phyloP scores from a whole-genome alignment of 1,284 basidiomycete genomes.

The Ustilago esculenta region DNA sequence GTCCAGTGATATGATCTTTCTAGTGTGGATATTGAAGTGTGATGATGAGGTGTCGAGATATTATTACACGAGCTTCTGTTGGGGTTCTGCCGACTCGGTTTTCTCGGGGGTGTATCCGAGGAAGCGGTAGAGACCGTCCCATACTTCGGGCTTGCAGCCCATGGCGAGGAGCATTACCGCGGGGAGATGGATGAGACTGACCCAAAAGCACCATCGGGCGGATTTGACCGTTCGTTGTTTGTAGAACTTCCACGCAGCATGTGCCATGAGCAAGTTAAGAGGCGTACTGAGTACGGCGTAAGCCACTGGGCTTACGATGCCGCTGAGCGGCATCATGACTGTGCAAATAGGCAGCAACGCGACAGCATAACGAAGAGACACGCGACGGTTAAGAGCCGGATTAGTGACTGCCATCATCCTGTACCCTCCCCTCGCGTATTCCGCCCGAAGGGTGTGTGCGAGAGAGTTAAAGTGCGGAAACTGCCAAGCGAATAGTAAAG shows the following conservation, averaged over 20 bases:
- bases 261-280: constrained; percentile 79
- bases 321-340: constrained; percentile 70
- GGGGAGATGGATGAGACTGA: constrained; percentile 90
- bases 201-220: constrained; percentile 75
- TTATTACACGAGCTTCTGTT: constrained; percentile 17
- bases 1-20: no score
- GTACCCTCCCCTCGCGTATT: constrained; percentile 93
- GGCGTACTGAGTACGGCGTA: constrained; percentile 82
- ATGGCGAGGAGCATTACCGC: constrained; percentile 91
- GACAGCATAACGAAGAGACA: constrained; percentile 83
- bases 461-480: constrained; percentile 98
- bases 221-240: constrained; percentile 74
- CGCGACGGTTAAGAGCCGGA: constrained; percentile 83
- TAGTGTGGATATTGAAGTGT: no score
- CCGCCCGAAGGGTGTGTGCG: constrained; percentile 84
- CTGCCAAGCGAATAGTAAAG: constrained; percentile 88
- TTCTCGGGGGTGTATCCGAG: constrained; percentile 23
- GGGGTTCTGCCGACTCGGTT: background rate
- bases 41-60: no score
- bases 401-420: constrained; percentile 87
- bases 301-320: constrained; percentile 68
- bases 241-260: constrained; percentile 75
- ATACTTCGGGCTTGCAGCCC: constrained; percentile 69
- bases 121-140: constrained; percentile 46
- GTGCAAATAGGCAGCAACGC: constrained; percentile 84